phyloP scores from a whole-genome alignment of 768 basidiomycete species.

The Rhodotorula toruloides region DNA sequence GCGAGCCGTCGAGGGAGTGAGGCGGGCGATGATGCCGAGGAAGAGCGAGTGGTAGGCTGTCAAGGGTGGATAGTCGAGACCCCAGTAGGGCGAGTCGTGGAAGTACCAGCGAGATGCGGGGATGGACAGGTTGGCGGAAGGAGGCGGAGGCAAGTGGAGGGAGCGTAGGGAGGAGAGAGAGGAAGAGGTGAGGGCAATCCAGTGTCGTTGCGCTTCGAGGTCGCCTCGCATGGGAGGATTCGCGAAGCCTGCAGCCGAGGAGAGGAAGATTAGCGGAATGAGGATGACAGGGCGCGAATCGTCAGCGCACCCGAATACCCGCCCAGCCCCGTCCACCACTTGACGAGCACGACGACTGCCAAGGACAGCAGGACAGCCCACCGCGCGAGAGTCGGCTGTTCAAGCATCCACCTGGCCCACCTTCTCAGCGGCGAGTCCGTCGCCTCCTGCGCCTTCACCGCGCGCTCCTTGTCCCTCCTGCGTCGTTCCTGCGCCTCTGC shows the following conservation, averaged over 20 bases:
- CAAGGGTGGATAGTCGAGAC: slow-evolving; percentile 87
- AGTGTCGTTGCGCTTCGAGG: slow-evolving; percentile 46
- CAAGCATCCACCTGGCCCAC: slow-evolving; percentile 1
- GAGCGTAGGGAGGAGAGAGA: slow-evolving; percentile 34
- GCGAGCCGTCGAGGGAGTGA: not conserved
- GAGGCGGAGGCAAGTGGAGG: not conserved
- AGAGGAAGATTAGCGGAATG: too few relatives aligned
- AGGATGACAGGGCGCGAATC: not conserved
- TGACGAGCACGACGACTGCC: slow-evolving; percentile 51
- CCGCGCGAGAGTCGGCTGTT: not conserved
- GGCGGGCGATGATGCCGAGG: slow-evolving; percentile 32
- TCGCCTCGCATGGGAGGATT: slow-evolving; percentile 44
- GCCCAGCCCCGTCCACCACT: slow-evolving; percentile 66
- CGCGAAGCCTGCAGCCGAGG: slow-evolving; percentile 29
- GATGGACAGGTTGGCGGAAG: slow-evolving; percentile 46
- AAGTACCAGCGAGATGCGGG: slow-evolving; percentile 68
- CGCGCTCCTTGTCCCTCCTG: not conserved
- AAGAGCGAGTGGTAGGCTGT: slow-evolving; percentile 62
- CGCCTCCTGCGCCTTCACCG: not conserved
- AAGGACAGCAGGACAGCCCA: slow-evolving; percentile 3
- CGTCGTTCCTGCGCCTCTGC: not conserved
- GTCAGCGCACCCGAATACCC: slow-evolving; percentile 66
- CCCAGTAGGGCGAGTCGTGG: slow-evolving; percentile 86
- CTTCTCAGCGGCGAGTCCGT: slow-evolving; percentile 24
- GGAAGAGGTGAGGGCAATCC: slow-evolving; percentile 43